Evolutionary conservation across 768 basidiomycete species (phyloP).

Genomic region (Kwoniella sp.): DNA sequence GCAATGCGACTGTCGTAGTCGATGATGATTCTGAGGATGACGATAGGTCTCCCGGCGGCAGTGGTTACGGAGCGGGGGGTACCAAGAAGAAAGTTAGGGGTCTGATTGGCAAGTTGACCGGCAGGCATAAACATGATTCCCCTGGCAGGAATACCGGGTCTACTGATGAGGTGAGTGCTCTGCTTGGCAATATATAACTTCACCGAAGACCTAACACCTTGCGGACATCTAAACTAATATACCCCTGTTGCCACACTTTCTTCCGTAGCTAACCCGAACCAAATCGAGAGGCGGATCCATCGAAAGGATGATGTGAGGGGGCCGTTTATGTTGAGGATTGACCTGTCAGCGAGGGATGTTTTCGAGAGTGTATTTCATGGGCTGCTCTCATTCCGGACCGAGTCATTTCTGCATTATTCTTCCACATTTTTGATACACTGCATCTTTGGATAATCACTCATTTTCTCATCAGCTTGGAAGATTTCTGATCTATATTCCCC

Average conservation of each 20-base stretch:
- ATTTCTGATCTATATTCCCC: too few relatives aligned
- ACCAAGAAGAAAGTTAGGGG: slow-evolving; percentile 28
- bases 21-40: slow-evolving; percentile 27
- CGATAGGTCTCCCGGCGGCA: slow-evolving; percentile 1
- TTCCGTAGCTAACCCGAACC: background rate
- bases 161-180: slow-evolving; percentile 31
- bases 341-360: too few relatives aligned
- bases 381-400: too few relatives aligned
- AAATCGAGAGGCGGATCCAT: slow-evolving; percentile 13
- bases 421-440: background rate
- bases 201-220: too few relatives aligned
- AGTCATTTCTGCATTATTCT: too few relatives aligned
- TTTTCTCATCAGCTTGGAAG: background rate
- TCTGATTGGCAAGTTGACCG: slow-evolving; percentile 33
- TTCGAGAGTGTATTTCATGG: too few relatives aligned
- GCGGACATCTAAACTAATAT: too few relatives aligned
- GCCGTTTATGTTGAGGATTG: too few relatives aligned
- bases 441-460: background rate
- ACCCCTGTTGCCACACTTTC: too few relatives aligned
- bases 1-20: background rate
- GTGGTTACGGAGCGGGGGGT: background rate
- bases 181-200: too few relatives aligned
- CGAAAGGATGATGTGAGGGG: background rate
- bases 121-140: slow-evolving; percentile 2
- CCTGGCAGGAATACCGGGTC: slow-evolving; percentile 12